Base-by-base conservation (phyloP, 2,329 filamentous ascomycete genomes). In the Stagonosporopsis cucurbitacearum region DNA sequence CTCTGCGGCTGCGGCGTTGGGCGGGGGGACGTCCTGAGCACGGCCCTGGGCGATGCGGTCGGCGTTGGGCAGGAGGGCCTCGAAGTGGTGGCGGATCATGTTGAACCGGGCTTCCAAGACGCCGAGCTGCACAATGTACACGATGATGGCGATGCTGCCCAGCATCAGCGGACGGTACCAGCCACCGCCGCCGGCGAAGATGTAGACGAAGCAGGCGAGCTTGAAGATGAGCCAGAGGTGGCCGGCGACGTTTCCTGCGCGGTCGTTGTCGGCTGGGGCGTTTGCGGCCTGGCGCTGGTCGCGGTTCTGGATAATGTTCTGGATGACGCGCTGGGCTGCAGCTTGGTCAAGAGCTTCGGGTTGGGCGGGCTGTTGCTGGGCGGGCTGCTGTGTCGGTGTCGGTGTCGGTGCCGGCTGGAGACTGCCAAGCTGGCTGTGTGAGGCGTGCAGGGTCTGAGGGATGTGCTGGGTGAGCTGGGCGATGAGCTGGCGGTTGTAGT, bases 151-250 rank as follows among this genome's bases (percentile, higher is more conserved):
- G 22, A 79, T 73, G 6, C 73, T 65, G 5, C 71, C 66, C 8
- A 81, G 66, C 52, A 78, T 70, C 6, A 79, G 53, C 2, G 78
- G 77, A 15, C 72, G 59, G 35, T 79, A 75, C 57, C 74, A 71
- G 63, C 77, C 77, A 25, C 77, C 76, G 19, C 77, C 72, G 53
- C 78, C 78, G 6, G 72, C 81, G 57, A 86, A 79, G 64, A 87
- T 79, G 67, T 84, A 86, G 53, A 82, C 79, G 66, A 87, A 84
- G 55, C 83, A 80, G 54, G 83, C 80, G 25, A 87, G 70, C 8
- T 85, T 80, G 47, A 85, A 72, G 26, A 86, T 79, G 15, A 87
- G 78, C 86, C 86, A 88, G 22, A 82, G 60, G 23, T 82, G 80
- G 17, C 66, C 67, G 1, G 65, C 69, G 13, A 72, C 50, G 23